Percentiles rank a stretch among this genome's conserved stretches.
Conservation (phyloP, 225 moss, liverwort and hornwort species). For the Lunularia cruciata region DNA sequence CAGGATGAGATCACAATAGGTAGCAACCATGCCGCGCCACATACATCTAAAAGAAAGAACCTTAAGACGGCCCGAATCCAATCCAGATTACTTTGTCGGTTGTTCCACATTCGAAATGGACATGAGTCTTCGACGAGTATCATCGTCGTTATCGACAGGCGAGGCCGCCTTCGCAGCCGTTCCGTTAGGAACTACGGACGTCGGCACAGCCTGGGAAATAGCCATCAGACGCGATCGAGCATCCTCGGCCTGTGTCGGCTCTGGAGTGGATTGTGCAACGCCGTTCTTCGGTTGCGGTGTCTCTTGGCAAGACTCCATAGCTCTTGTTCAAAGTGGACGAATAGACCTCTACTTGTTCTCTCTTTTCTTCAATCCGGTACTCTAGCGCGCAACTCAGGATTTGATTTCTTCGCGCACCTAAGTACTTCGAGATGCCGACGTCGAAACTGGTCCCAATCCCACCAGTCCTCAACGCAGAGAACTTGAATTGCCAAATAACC, state of each 20-base stretch:
- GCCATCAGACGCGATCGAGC: conserved; percentile 12
- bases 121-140: neutral
- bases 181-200: neutral
- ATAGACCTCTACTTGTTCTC: no score
- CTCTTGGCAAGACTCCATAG: no score
- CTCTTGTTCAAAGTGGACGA: no score
- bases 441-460: no score
- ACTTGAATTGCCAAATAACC: no score
- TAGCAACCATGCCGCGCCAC: neutral
- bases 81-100: neutral
- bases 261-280: neutral
- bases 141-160: neutral
- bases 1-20: neutral
- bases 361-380: no score
- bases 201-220: conserved; percentile 1
- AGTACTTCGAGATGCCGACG: no score
- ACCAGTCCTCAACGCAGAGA: no score
- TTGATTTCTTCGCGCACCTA: no score
- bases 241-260: conserved; percentile 4
- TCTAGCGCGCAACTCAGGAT: no score
- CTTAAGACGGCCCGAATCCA: neutral
- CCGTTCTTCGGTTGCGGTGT: conserved; percentile 1
- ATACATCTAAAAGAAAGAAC: neutral
- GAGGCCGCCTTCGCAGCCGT: neutral
- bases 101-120: neutral